Conservation (phyloP, 2,329 filamentous ascomycete genomes). For the Exophiala viscosa region DNA sequence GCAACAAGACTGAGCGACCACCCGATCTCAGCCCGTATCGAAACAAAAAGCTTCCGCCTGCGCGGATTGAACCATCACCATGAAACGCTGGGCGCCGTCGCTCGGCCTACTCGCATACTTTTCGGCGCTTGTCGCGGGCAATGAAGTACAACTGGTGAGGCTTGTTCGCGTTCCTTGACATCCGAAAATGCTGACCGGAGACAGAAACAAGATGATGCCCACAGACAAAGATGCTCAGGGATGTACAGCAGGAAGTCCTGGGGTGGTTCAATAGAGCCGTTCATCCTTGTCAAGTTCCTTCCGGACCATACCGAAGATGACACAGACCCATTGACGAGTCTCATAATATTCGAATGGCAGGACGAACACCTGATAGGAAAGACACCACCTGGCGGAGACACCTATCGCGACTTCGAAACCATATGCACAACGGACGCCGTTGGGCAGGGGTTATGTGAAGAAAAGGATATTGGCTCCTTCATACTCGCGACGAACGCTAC, state of each 20-base stretch:
- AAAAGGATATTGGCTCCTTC: slow-evolving; percentile 77
- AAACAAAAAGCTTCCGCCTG: neutral
- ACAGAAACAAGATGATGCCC: slow-evolving; percentile 71
- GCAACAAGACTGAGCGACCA: too few species aligned
- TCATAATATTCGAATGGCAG: slow-evolving; percentile 92
- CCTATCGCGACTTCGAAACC: slow-evolving; percentile 60
- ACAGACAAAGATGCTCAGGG: slow-evolving; percentile 79
- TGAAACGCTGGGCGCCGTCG: slow-evolving; percentile 26
- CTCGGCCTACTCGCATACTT: slow-evolving; percentile 26
- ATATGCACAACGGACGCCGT: slow-evolving; percentile 76
- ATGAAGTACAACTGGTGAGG: slow-evolving; percentile 46
- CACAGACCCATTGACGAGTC: slow-evolving; percentile 70
- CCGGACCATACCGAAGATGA: slow-evolving; percentile 55
- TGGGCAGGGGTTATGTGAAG: slow-evolving; percentile 66
- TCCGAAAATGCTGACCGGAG: slow-evolving; percentile 8
- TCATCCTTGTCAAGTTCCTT: slow-evolving; percentile 76
- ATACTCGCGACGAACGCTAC: slow-evolving; percentile 75
- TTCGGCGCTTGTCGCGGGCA: slow-evolving; percentile 35
- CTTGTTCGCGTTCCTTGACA: slow-evolving; percentile 7
- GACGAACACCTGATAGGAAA: slow-evolving; percentile 77
- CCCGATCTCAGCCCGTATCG: too few species aligned
- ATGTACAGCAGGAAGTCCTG: slow-evolving; percentile 91
- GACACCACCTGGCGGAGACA: slow-evolving; percentile 52
- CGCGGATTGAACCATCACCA: slow-evolving; percentile 9
- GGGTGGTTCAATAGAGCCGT: slow-evolving; percentile 84